Evolutionary conservation across 306 rosid species (phyloP).

Genomic region (Prosopis cineraria): DNA sequence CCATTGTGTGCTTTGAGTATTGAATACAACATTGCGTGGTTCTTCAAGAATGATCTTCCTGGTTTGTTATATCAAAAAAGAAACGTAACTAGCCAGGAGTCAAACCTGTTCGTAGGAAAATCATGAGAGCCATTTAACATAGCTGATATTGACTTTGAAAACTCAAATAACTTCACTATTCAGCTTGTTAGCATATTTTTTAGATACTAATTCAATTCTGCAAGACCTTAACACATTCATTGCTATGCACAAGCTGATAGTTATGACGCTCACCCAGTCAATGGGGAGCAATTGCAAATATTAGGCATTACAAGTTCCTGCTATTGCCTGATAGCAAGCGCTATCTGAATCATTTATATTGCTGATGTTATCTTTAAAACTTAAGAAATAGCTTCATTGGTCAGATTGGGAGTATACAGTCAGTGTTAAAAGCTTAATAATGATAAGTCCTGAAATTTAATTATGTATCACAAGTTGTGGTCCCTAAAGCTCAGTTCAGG

Average conservation of each 20-base stretch:
- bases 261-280: not conserved
- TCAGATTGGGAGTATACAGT: constrained; percentile 5
- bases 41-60: constrained; percentile 9
- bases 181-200: not conserved
- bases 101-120: constrained; percentile 3
- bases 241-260: not conserved
- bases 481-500: not conserved
- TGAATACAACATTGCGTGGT: constrained; percentile 3
- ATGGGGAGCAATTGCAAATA: not conserved
- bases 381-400: not conserved
- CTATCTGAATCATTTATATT: not conserved
- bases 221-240: not conserved
- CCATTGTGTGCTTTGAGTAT: constrained; percentile 23
- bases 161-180: not conserved
- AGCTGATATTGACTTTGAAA: constrained; percentile 3
- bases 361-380: constrained; percentile 18
- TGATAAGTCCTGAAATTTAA: not conserved
- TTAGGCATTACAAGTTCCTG: not conserved
- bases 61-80: constrained; percentile 1
- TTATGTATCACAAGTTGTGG: not conserved
- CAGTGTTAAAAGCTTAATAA: not conserved
- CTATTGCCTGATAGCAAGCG: not conserved
- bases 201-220: not conserved
- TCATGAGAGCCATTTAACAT: not conserved
- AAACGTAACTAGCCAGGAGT: constrained; percentile 1